A percentile compares a stretch with the other conserved stretches of the same genome.
phyloP scores from a whole-genome alignment of 768 basidiomycete species.

The Leccinum disarticulatum region DNA sequence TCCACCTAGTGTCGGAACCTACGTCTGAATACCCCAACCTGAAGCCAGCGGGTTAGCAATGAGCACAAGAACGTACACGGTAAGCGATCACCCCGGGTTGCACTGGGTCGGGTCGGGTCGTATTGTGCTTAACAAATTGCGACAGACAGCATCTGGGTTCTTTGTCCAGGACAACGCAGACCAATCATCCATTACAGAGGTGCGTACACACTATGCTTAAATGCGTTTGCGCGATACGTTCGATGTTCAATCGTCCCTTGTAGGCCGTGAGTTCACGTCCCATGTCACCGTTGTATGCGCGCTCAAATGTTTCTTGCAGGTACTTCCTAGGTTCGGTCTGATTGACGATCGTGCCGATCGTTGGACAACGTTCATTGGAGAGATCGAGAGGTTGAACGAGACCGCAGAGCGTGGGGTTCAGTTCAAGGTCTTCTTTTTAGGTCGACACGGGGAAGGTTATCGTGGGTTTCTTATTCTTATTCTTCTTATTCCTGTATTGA shows the following conservation, averaged over 20 bases:
- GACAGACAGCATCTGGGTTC: slow-evolving; percentile 20
- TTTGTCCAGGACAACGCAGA: slow-evolving; percentile 22
- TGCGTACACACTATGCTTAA: neutral
- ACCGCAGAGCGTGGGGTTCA: slow-evolving; percentile 11
- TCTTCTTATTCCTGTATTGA: neutral
- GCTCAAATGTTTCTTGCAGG: slow-evolving; percentile 3
- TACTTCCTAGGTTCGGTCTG: slow-evolving; percentile 24
- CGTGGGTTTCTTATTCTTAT: slow-evolving; percentile 12
- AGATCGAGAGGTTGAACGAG: slow-evolving; percentile 41
- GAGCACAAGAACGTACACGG: slow-evolving; percentile 16
- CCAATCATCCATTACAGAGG: slow-evolving; percentile 1
- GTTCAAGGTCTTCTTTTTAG: slow-evolving; percentile 61
- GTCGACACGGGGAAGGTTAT: slow-evolving; percentile 68
- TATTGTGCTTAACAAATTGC: no score
- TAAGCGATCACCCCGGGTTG: slow-evolving; percentile 1
- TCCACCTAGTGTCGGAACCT: neutral
- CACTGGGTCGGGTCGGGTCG: neutral
- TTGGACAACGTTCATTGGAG: slow-evolving; percentile 45
- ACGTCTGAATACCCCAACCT: neutral
- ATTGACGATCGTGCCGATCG: slow-evolving; percentile 46
- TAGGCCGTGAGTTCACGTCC: slow-evolving; percentile 17
- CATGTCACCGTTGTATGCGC: neutral
- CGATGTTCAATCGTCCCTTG: neutral
- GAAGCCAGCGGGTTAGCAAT: neutral
- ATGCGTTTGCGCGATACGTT: neutral